Base-by-base conservation (phyloP, 768 basidiomycete genomes). In the Steccherinum ochraceum region DNA sequence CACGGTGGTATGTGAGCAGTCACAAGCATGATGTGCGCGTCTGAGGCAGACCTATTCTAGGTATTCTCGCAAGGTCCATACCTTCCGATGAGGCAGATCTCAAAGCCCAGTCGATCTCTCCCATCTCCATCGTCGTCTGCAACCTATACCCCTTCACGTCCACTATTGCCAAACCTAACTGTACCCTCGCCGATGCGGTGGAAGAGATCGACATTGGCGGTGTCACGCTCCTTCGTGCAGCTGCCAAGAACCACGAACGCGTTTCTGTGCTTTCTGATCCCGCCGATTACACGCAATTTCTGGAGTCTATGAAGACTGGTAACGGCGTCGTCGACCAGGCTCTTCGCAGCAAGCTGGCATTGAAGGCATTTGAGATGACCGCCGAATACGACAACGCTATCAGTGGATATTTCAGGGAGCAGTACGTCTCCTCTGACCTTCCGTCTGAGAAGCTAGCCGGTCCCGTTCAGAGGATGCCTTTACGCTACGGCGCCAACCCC, bases 181-280 rank as follows among this genome's bases (percentile, higher is more conserved):
- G 93, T 70, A 93, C 91, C 11, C 81, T 97, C 53, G 82, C 90
- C 2, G 86, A 87, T 45, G 95, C 95, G 4, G 86, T 98, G 52
- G 96, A 99, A 67, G 96, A 99, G 69, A 88, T 99, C 58, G 96
- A 99, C 69, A 98, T 99, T 51, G 96, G 96, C 4, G 96, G 96
- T 23, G 96, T 99, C 44, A 98, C 96, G 4, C 84, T 99, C 7
- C 83, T 98, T 45, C 88, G 96, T 40, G 96, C 95, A 5, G 96
- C 95, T 2, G 96, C 96, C 50, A 99, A 99, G 72, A 99, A 99
- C 68, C 96, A 98, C 71, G 89, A 77, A 46, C 86, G 94, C 41
- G 92, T 94, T 24, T 87, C 85, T 25, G 83, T 97, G 42, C 74
- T 95, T 41, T 94, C 89, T 40, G 90, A 93, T 64, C 92, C 92